These are phyloP conservation scores for Hirsutella rhossiliensis DNA, from an alignment of 2,329 filamentous ascomycete genomes.

Conservation along the genomic window DNA sequence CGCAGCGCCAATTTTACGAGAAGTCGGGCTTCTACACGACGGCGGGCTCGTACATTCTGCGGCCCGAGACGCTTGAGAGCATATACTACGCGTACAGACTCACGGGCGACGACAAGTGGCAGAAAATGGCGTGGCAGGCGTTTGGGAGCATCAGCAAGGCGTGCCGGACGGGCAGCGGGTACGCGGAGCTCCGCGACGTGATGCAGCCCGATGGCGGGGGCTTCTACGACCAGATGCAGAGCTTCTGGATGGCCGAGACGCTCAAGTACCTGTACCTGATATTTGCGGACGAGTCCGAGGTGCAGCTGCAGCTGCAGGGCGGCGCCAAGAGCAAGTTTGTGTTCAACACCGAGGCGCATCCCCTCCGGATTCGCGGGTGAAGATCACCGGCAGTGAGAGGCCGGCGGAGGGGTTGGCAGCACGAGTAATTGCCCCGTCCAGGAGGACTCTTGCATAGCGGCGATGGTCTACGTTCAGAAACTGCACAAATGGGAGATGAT, in stretches of 20 bases:
- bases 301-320: slow-evolving; percentile 38
- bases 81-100: slow-evolving; percentile 80
- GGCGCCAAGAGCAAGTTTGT: slow-evolving; percentile 34
- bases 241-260: slow-evolving; percentile 80
- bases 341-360: slow-evolving; percentile 38
- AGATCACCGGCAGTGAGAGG: too few relatives aligned
- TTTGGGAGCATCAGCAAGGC: slow-evolving; percentile 57
- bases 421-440: not conserved
- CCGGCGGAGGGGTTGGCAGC: not conserved
- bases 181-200: slow-evolving; percentile 53
- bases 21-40: slow-evolving; percentile 61
- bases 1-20: slow-evolving; percentile 48
- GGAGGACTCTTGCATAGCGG: too few relatives aligned
- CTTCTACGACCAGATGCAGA: slow-evolving; percentile 64
- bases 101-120: slow-evolving; percentile 64
- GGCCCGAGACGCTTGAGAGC: slow-evolving; percentile 73
- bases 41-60: slow-evolving; percentile 49
- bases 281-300: slow-evolving; percentile 45
- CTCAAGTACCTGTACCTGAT: slow-evolving; percentile 76
- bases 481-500: too few relatives aligned
- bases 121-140: slow-evolving; percentile 74
- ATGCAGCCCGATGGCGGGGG: slow-evolving; percentile 48
- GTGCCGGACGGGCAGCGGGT: slow-evolving; percentile 54
- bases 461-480: too few relatives aligned
- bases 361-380: slow-evolving; percentile 16